These are phyloP conservation scores for Kodamaea sagamina DNA, from an alignment of 805 yeast genomes.

Conservation along the genomic window DNA sequence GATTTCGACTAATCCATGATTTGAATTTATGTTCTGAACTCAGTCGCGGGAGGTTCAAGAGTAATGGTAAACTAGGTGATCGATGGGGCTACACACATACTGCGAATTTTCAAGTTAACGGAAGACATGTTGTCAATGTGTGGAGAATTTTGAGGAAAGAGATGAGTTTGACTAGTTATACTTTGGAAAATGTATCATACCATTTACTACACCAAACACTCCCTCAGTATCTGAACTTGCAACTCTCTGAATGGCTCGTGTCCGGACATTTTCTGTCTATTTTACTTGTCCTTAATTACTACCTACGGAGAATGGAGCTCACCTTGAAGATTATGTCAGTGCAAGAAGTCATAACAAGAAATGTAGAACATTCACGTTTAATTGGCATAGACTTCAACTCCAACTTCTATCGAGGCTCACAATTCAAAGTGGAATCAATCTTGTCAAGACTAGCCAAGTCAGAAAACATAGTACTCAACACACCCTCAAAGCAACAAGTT, in stretches of 20 bases:
- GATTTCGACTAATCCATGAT: constrained; percentile 50
- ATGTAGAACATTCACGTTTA: constrained; percentile 79
- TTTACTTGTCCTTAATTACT: constrained; percentile 47
- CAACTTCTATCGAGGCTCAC: constrained; percentile 88
- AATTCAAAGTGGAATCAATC: constrained; percentile 88
- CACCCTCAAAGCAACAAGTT: constrained; percentile 82
- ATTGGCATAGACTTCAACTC: constrained; percentile 90
- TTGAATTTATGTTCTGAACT: constrained; percentile 58
- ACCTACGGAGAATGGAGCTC: constrained; percentile 44
- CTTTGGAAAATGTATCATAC: constrained; percentile 73
- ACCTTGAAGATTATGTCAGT: constrained; percentile 52
- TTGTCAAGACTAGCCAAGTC: constrained; percentile 71
- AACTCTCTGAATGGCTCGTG: constrained; percentile 44
- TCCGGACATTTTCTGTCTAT: constrained; percentile 40
- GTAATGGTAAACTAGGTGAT: constrained; percentile 58
- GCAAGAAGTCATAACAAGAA: constrained; percentile 67
- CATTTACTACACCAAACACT: constrained; percentile 66
- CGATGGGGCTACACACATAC: constrained; percentile 84
- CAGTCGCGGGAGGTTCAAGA: constrained; percentile 56
- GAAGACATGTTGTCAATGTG: constrained; percentile 80
- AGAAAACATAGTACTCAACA: constrained; percentile 69
- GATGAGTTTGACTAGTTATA: constrained; percentile 62
- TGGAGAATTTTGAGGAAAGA: constrained; percentile 79
- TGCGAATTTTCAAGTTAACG: constrained; percentile 65
- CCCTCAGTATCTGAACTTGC: constrained; percentile 57